Conservation (phyloP, 495 filamentous ascomycete species). For the Lasiosphaeria hispida region DNA sequence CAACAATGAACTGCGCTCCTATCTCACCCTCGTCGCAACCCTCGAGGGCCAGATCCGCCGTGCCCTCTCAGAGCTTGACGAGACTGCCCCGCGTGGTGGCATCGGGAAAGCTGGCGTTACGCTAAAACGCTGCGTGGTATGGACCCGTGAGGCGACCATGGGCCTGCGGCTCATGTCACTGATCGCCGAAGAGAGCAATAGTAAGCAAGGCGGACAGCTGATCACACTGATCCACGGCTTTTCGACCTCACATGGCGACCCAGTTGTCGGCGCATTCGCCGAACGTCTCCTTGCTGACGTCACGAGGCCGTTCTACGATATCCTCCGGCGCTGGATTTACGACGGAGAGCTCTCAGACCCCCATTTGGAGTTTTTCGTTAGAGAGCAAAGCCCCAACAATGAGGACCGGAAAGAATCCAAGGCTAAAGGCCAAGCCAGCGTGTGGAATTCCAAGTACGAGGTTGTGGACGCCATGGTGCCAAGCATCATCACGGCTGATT, state of each 20-base stretch:
- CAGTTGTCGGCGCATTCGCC: constrained; percentile 89
- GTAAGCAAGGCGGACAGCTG: constrained; percentile 85
- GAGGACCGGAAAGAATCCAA: constrained; percentile 48
- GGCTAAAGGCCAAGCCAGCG: constrained; percentile 75
- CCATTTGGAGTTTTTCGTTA: constrained; percentile 93
- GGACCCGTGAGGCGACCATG: constrained; percentile 97
- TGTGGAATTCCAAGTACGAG: constrained; percentile 98
- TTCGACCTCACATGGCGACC: constrained; percentile 90
- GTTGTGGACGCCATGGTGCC: constrained; percentile 83
- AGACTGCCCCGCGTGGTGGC: constrained; percentile 58
- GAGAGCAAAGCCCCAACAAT: constrained; percentile 57
- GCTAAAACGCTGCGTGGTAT: constrained; percentile 91
- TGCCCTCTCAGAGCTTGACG: constrained; percentile 67
- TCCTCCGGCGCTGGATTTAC: constrained; percentile 96
- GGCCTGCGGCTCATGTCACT: constrained; percentile 89
- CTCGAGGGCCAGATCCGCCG: constrained; percentile 90
- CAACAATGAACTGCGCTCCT: constrained; percentile 78
- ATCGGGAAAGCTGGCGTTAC: constrained; percentile 91
- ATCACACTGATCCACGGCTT: constrained; percentile 93
- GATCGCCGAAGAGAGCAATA: constrained; percentile 86
- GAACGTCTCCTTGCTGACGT: constrained; percentile 88
- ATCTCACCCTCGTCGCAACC: constrained; percentile 88
- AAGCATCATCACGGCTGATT: constrained; percentile 85
- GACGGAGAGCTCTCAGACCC: constrained; percentile 97
- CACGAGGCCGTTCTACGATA: constrained; percentile 96